These are phyloP conservation scores for Solanum neorickii DNA, from an alignment of 257 asterid species.

Conservation along the genomic window DNA sequence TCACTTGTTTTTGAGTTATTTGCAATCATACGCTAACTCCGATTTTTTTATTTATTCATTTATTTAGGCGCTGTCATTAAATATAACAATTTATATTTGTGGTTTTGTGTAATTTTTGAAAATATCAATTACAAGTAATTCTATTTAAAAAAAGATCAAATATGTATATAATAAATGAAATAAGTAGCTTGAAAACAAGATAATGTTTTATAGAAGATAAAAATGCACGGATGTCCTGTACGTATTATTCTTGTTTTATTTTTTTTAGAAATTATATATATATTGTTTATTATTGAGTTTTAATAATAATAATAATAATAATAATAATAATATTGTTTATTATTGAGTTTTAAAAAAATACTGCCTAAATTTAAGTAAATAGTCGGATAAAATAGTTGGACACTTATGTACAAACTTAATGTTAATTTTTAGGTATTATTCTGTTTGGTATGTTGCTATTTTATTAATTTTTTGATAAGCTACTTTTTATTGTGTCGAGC, in stretches of 20 bases:
- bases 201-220: background rate
- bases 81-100: background rate
- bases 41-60: background rate
- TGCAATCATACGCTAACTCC: conserved; percentile 34
- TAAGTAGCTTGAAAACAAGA: background rate
- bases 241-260: background rate
- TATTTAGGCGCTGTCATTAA: background rate
- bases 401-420: background rate
- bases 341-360: background rate
- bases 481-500: background rate
- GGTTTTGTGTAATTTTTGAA: background rate
- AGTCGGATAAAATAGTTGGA: background rate
- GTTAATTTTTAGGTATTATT: background rate
- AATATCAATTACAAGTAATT: background rate
- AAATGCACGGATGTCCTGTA: background rate
- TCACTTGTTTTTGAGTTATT: conserved; percentile 14
- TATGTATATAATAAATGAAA: background rate
- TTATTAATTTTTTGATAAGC: background rate
- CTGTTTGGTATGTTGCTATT: background rate
- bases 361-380: background rate
- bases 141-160: background rate
- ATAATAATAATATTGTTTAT: background rate
- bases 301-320: too few relatives aligned
- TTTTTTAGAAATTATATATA: background rate
- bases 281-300: background rate